These are phyloP conservation scores for Gynochthodes officinalis DNA, from an alignment of 257 asterid genomes.

Conservation along the genomic window DNA sequence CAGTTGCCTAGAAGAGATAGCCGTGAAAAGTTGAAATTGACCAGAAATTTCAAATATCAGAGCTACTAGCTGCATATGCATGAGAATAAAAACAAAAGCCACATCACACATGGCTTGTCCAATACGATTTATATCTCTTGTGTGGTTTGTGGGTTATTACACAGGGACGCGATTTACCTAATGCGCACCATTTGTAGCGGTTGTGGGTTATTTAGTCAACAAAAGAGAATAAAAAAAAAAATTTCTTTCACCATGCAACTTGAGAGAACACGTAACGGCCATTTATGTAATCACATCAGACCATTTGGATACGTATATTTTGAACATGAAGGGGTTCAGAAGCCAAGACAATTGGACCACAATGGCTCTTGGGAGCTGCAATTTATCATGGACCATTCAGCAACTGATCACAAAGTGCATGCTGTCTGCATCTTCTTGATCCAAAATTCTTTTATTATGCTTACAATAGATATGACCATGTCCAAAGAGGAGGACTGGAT, in stretches of 20 bases:
- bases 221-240: no score
- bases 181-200: no score
- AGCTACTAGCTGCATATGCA: neutral
- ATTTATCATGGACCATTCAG: constrained; percentile 4
- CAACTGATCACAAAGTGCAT: neutral
- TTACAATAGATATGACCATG: no score
- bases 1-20: constrained; percentile 3
- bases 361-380: neutral
- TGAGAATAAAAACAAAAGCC: no score
- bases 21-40: neutral
- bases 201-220: no score
- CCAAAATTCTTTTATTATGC: neutral
- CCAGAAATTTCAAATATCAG: neutral
- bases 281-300: neutral
- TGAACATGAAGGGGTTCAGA: neutral
- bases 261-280: constrained; percentile 5
- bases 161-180: no score
- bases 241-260: no score
- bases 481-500: no score
- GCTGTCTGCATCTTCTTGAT: neutral
- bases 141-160: no score
- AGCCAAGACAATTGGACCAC: constrained; percentile 11
- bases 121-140: no score
- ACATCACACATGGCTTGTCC: no score
- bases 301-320: neutral